phyloP scores from a whole-genome alignment of 75 land plant species.

The Pinus albicaulis region DNA sequence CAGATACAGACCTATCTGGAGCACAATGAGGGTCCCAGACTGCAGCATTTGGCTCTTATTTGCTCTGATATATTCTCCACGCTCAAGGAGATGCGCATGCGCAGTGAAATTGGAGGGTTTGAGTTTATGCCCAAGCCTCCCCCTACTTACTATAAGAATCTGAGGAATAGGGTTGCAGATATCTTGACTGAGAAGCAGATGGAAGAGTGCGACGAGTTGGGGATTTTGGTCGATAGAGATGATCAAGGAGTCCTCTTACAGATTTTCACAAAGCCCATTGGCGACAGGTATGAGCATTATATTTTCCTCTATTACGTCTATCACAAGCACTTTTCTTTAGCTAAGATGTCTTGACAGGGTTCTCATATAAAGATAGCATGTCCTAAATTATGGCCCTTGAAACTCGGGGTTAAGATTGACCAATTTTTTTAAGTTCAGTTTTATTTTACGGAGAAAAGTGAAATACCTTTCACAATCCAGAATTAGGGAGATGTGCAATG shows the following conservation, averaged over 20 bases:
- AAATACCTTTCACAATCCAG: too few species aligned
- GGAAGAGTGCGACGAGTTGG: conserved; percentile 82
- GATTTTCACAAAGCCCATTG: conserved; percentile 97
- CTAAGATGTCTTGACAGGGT: too few species aligned
- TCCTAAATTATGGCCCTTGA: too few species aligned
- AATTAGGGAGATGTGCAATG: too few species aligned
- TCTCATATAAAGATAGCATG: too few species aligned
- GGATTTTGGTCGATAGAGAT: conserved; percentile 88
- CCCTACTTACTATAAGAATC: conserved; percentile 75
- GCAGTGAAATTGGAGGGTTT: conserved; percentile 74
- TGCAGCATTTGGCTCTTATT: conserved; percentile 85
- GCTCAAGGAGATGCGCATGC: conserved; percentile 70
- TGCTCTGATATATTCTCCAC: conserved; percentile 73
- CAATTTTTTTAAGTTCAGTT: too few species aligned
- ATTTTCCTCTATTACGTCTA: background rate
- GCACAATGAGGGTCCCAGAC: conserved; percentile 85
- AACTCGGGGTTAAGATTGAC: too few species aligned
- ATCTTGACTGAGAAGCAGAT: conserved; percentile 78
- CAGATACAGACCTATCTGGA: conserved; percentile 95
- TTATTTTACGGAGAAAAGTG: too few species aligned
- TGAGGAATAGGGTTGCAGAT: conserved; percentile 66
- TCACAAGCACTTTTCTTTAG: too few species aligned
- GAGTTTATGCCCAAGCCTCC: conserved; percentile 95
- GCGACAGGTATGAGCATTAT: conserved; percentile 70
- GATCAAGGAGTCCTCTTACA: conserved; percentile 92